A percentile compares a stretch with the other conserved stretches of the same genome.
Evolutionary conservation across 2,329 filamentous ascomycete species (phyloP).

Genomic region (Colletotrichum scovillei): DNA sequence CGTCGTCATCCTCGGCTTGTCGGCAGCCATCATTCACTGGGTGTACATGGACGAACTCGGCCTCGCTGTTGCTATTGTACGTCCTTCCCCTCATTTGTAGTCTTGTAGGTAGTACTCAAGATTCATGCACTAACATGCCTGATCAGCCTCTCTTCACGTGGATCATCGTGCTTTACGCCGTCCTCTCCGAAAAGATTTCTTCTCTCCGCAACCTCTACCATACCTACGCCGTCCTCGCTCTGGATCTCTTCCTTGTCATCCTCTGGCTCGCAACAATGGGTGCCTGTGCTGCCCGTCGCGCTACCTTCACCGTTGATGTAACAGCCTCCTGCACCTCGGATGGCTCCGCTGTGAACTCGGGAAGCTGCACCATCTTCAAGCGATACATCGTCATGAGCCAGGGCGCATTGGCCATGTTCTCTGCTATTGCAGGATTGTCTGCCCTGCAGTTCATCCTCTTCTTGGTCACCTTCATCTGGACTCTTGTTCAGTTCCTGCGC

Average conservation of each 20-base stretch:
- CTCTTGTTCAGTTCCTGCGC: constrained; percentile 46
- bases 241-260: constrained; percentile 57
- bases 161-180: constrained; percentile 53
- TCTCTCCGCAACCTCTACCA: constrained; percentile 52
- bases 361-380: constrained; percentile 47
- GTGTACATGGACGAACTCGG: constrained; percentile 52
- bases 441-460: constrained; percentile 56
- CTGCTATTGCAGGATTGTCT: constrained; percentile 55
- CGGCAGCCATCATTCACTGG: constrained; percentile 53
- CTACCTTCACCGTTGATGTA: constrained; percentile 48
- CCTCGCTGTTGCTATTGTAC: constrained; percentile 54
- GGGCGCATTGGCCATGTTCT: constrained; percentile 48
- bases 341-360: constrained; percentile 53
- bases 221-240: constrained; percentile 54
- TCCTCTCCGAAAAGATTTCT: constrained; percentile 54
- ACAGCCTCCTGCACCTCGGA: constrained; percentile 47
- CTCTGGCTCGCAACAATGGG: constrained; percentile 59
- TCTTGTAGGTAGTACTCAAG: too few relatives aligned
- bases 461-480: constrained; percentile 50
- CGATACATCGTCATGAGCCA: constrained; percentile 49
- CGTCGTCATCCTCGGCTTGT: constrained; percentile 55
- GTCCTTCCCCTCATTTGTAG: constrained; percentile 31
- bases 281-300: constrained; percentile 52
- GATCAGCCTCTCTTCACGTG: constrained; percentile 57
- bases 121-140: not conserved